Percentiles rank a stretch among this genome's conserved stretches.
Conservation (phyloP, 1,284 basidiomycete species). For the Farysia itapuensis region DNA sequence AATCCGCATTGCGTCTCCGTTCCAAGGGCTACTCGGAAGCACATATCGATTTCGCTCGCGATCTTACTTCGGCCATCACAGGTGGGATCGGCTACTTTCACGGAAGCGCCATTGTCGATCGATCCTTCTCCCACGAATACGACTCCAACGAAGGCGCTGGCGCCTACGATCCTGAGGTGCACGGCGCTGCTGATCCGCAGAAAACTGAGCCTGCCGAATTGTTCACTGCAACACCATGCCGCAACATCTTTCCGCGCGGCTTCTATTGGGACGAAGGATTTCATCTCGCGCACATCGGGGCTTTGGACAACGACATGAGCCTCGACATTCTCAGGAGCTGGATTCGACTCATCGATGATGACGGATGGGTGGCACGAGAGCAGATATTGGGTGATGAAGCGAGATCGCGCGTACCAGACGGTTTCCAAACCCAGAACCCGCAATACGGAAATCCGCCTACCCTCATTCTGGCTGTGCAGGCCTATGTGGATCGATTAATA, state of each 20-base stretch:
- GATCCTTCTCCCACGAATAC: constrained; percentile 81
- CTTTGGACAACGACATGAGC: constrained; percentile 88
- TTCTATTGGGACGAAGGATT: constrained; percentile 99
- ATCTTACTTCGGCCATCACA: constrained; percentile 82
- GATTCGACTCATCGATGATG: constrained; percentile 84
- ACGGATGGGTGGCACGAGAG: constrained; percentile 92
- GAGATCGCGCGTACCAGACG: constrained; percentile 71
- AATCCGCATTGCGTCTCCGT: constrained; percentile 70
- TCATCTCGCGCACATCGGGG: constrained; percentile 83
- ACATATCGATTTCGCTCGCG: constrained; percentile 76
- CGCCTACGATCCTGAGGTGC: constrained; percentile 32
- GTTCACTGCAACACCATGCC: constrained; percentile 88
- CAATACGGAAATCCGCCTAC: constrained; percentile 92
- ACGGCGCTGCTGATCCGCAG: constrained; percentile 42
- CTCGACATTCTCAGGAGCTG: constrained; percentile 85
- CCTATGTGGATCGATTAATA: constrained; percentile 75
- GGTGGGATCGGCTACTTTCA: constrained; percentile 94
- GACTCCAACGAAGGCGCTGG: constrained; percentile 64
- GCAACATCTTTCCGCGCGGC: constrained; percentile 92
- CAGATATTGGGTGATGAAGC: constrained; percentile 95
- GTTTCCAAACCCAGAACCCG: constrained; percentile 90
- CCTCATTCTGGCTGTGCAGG: constrained; percentile 82
- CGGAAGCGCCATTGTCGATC: constrained; percentile 83
- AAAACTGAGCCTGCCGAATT: constrained; percentile 68
- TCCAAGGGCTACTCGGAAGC: constrained; percentile 55